Conservation (phyloP, 805 yeast species). For the Torulaspora microellipsoides region DNA sequence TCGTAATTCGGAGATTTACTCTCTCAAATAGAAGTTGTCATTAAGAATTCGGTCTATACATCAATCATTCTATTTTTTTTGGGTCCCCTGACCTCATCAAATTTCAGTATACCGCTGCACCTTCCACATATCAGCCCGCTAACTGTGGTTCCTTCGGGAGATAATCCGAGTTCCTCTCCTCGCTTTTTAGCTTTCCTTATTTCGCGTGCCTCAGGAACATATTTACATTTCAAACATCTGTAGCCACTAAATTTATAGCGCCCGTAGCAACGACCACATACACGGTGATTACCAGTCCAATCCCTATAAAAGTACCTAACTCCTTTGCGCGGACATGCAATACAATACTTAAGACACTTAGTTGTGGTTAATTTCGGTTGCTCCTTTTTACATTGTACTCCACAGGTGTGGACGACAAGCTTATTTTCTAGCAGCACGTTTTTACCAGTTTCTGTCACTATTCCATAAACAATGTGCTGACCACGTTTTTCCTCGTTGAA, state of each 20-base stretch:
- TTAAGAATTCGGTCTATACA: too few relatives aligned
- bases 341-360: constrained; percentile 21
- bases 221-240: constrained; percentile 23
- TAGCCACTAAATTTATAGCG: constrained; percentile 26
- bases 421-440: constrained; percentile 23
- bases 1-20: too few relatives aligned
- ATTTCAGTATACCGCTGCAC: constrained; percentile 16
- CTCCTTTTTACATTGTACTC: constrained; percentile 17
- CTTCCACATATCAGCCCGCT: constrained; percentile 19
- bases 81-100: constrained; percentile 20
- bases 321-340: constrained; percentile 25
- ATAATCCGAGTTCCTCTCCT: constrained; percentile 13
- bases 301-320: constrained; percentile 24
- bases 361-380: constrained; percentile 17
- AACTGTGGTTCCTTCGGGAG: constrained; percentile 17
- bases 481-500: constrained; percentile 20
- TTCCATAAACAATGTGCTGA: constrained; percentile 19
- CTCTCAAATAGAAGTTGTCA: too few relatives aligned
- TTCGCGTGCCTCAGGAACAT: constrained; percentile 27
- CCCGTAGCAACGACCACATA: constrained; percentile 27
- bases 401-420: constrained; percentile 17
- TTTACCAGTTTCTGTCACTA: constrained; percentile 17
- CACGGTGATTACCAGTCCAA: constrained; percentile 24
- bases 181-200: constrained; percentile 16
- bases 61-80: constrained; percentile 5